Conservation (phyloP, 2,329 filamentous ascomycete species). For the Talaromyces marneffei region DNA sequence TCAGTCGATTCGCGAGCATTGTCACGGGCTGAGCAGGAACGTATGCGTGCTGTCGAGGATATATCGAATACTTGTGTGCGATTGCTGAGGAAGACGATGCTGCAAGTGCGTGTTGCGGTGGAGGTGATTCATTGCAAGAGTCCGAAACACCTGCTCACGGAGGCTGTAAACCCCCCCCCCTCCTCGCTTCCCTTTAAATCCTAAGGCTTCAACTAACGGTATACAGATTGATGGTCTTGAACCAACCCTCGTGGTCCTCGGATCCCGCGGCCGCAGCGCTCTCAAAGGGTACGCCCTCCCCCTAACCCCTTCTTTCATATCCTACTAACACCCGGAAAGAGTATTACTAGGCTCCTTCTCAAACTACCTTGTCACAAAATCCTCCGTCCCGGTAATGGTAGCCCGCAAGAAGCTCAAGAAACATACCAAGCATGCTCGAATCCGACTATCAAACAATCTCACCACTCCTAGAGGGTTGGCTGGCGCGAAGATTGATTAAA, state of each 20-base stretch:
- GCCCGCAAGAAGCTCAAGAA: constrained; percentile 84
- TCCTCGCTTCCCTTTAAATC: not conserved
- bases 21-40: constrained; percentile 66
- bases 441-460: constrained; percentile 76
- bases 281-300: constrained; percentile 70
- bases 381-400: constrained; percentile 95
- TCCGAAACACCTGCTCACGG: constrained; percentile 89
- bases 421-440: constrained; percentile 67
- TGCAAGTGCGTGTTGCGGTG: constrained; percentile 89
- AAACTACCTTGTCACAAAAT: constrained; percentile 95
- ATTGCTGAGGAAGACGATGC: constrained; percentile 77
- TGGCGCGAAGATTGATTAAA: constrained; percentile 67
- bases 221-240: constrained; percentile 77
- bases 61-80: constrained; percentile 82
- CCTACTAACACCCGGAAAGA: constrained; percentile 41
- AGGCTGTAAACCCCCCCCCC: constrained; percentile 56
- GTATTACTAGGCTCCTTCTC: constrained; percentile 94
- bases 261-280: constrained; percentile 82
- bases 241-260: constrained; percentile 87
- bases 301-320: not conserved
- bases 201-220: not conserved
- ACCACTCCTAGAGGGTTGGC: constrained; percentile 63
- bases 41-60: constrained; percentile 70
- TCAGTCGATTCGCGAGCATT: constrained; percentile 47
- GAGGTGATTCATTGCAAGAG: constrained; percentile 99